Percentiles rank a stretch among this genome's conserved stretches.
Conservation (phyloP, 2,329 filamentous ascomycete genomes). For the Exophiala aquamarina region DNA sequence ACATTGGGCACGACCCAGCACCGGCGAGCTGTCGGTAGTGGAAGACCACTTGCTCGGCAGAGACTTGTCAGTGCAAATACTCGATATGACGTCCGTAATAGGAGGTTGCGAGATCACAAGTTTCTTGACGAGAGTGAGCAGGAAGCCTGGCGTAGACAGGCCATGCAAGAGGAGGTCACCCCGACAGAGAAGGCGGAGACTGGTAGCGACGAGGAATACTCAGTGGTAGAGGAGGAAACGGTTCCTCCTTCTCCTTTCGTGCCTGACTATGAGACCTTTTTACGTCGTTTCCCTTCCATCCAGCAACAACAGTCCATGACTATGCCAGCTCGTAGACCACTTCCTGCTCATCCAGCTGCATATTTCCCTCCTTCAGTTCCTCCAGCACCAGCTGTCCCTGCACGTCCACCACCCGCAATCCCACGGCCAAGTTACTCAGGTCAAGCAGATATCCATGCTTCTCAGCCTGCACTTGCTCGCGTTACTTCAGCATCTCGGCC, state of each 20-base stretch:
- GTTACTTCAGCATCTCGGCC: constrained; percentile 47
- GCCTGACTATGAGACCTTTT: constrained; percentile 77
- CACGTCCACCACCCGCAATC: constrained; percentile 67
- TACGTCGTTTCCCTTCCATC: constrained; percentile 76
- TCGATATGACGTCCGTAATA: constrained; percentile 55
- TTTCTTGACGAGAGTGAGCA: constrained; percentile 80
- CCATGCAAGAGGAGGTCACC: constrained; percentile 65
- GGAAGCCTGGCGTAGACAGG: constrained; percentile 73
- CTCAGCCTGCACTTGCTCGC: constrained; percentile 42
- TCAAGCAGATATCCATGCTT: constrained; percentile 62
- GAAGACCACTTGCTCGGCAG: constrained; percentile 53
- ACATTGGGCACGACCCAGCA: constrained; percentile 46
- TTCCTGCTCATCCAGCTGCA: constrained; percentile 18
- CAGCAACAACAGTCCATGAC: constrained; percentile 60
- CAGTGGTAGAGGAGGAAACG: constrained; percentile 45
- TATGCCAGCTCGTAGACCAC: constrained; percentile 36
- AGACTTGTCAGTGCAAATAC: constrained; percentile 52
- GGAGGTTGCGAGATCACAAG: constrained; percentile 60
- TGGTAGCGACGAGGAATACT: constrained; percentile 42
- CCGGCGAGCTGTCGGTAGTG: constrained; percentile 35
- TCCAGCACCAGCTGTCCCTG: constrained; percentile 58
- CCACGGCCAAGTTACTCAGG: constrained; percentile 78
- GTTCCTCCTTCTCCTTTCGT: constrained; percentile 57
- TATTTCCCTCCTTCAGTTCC: constrained; percentile 35
- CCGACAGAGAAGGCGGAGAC: constrained; percentile 41